phyloP scores from a whole-genome alignment of 805 yeast species.

The Wickerhamomyces xylosicus region DNA sequence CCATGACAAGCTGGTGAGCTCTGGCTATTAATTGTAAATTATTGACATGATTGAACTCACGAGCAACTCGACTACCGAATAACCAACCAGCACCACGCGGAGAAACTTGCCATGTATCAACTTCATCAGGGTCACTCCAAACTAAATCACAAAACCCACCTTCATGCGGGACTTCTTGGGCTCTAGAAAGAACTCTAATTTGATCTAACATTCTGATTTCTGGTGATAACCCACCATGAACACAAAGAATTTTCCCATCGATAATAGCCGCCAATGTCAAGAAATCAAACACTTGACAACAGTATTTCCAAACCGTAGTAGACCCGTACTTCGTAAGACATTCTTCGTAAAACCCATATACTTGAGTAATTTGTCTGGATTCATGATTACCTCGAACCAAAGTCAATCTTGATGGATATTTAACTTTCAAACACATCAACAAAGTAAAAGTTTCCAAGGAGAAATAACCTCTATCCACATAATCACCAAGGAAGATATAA shows the following conservation, averaged over 20 bases:
- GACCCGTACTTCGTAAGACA: slow-evolving; percentile 89
- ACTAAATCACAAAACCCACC: slow-evolving; percentile 97
- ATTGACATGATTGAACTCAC: slow-evolving; percentile 94
- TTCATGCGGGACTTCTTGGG: slow-evolving; percentile 98
- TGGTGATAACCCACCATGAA: slow-evolving; percentile 95
- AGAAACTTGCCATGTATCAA: slow-evolving; percentile 95
- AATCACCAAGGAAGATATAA: slow-evolving; percentile 88
- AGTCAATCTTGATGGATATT: slow-evolving; percentile 76
- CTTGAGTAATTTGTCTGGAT: slow-evolving; percentile 96
- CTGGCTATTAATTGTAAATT: slow-evolving; percentile 83
- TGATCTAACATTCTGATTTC: slow-evolving; percentile 97
- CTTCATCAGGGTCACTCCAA: slow-evolving; percentile 98
- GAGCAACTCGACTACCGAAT: slow-evolving; percentile 86
- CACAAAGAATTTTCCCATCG: slow-evolving; percentile 90
- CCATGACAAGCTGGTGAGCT: slow-evolving; percentile 98
- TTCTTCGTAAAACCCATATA: slow-evolving; percentile 95
- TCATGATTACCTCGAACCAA: slow-evolving; percentile 97
- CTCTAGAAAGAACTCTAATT: slow-evolving; percentile 85
- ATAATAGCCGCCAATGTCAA: slow-evolving; percentile 90
- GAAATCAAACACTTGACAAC: slow-evolving; percentile 94
- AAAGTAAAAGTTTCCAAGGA: slow-evolving; percentile 89
- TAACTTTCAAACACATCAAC: slow-evolving; percentile 86
- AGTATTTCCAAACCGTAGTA: slow-evolving; percentile 91
- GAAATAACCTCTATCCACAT: slow-evolving; percentile 97
- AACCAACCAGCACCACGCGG: slow-evolving; percentile 99